Evolutionary conservation across 129 eudicot genomes (phyloP).

Genomic region (Escallonia rubra): DNA sequence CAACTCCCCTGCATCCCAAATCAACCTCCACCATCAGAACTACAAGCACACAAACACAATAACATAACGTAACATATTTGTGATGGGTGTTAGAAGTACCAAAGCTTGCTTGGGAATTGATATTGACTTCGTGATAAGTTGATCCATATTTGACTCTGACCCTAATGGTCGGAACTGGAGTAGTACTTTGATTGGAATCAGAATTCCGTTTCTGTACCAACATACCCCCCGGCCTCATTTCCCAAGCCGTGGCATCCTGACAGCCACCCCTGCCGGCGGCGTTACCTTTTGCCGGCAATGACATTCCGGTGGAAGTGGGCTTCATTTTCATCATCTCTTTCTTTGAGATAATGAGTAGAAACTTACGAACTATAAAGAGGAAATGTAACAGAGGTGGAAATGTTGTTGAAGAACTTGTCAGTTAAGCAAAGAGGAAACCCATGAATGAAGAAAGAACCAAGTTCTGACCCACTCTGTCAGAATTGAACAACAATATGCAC

Average conservation of each 20-base stretch:
- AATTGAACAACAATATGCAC: conserved; percentile 10
- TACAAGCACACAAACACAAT: not conserved
- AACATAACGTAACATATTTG: not conserved
- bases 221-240: conserved; percentile 88
- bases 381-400: conserved; percentile 22
- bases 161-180: conserved; percentile 44
- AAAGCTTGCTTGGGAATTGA: conserved; percentile 76
- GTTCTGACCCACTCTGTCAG: conserved; percentile 58
- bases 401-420: conserved; percentile 39
- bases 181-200: conserved; percentile 45
- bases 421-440: conserved; percentile 61
- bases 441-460: conserved; percentile 58
- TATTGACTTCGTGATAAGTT: conserved; percentile 53
- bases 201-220: conserved; percentile 86
- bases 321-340: conserved; percentile 43
- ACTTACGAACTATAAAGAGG: not conserved
- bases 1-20: conserved; percentile 61
- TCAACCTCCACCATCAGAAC: not conserved
- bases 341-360: not conserved
- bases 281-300: conserved; percentile 26
- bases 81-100: conserved; percentile 33
- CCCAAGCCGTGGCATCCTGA: conserved; percentile 44
- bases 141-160: conserved; percentile 79
- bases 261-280: conserved; percentile 26
- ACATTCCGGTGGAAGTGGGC: conserved; percentile 34